Evolutionary conservation across 2,329 filamentous ascomycete genomes (phyloP), one percentile per base, ranked within the genome.

Genomic region (Microcera coccophila): DNA sequence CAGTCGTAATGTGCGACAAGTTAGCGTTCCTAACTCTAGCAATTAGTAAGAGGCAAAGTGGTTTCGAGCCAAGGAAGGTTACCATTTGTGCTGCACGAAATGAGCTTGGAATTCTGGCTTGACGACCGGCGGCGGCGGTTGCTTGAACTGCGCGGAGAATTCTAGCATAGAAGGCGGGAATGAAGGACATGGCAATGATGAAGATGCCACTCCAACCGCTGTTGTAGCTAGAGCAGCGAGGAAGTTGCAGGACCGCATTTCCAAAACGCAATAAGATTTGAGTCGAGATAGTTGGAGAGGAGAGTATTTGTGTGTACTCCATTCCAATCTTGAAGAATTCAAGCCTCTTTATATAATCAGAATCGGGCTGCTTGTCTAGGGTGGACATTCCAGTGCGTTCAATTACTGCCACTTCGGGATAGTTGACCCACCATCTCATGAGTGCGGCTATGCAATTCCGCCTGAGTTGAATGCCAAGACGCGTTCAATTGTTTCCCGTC

Each of bases 11-110:
- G 45, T 69, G 65, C 3, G 66, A 69, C 2, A 69, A 4, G n/a
- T 66, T 61, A 4, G 56, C 36, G 35, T 68, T 60, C 65, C 65
- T 67, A n/a, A 1, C 3, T 1, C 5, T 7, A 5, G 2, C 4
- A 16, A 48, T 19, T 19, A 19, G 5, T 2, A 14, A 20, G 22
- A 1, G 4, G 12, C 20, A 1, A 3, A 7, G 8, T 14, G 5
- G 1, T 3, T 8, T 1, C n/a, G n/a, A n/a, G n/a, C n/a, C n/a
- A n/a, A n/a, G n/a, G n/a, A n/a, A n/a, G 5, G 36, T n/a, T 42
- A 63, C 65, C 66, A 68, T 46, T 69, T 68, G 36, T 68, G 66
- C 37, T 69, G 66, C 9, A 67, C 45, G 34, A 67, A 67, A 17
- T 50, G 60, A 16, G 63, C 53, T 2, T 55, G 42, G 34, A 61